Evolutionary conservation across 192 early-diverging fungal species (phyloP).

Genomic region (Podila epicladia): DNA sequence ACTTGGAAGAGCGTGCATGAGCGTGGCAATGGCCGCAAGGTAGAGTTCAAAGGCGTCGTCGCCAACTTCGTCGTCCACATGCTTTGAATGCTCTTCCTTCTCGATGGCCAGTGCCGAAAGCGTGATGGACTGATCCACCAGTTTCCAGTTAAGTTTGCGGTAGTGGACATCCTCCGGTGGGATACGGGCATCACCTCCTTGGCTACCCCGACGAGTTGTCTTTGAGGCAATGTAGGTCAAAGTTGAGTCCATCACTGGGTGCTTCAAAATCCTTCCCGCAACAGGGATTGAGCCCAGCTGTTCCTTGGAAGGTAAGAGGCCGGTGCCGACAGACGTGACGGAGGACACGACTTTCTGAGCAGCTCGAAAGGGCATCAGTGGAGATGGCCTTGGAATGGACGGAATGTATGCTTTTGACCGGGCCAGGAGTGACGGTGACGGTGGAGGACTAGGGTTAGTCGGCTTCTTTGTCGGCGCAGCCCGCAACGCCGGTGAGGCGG

Average conservation of each 20-base stretch:
- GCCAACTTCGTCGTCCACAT: slow-evolving; percentile 47
- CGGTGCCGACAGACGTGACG: slow-evolving; percentile 43
- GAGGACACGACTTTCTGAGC: slow-evolving; percentile 40
- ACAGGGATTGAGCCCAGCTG: slow-evolving; percentile 48
- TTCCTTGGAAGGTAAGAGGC: slow-evolving; percentile 41
- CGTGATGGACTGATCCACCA: slow-evolving; percentile 49
- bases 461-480: slow-evolving; percentile 10
- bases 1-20: slow-evolving; percentile 54
- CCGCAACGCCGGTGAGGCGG: slow-evolving; percentile 26
- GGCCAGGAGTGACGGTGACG: slow-evolving; percentile 36
- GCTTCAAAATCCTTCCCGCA: slow-evolving; percentile 40
- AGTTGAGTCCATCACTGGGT: slow-evolving; percentile 50
- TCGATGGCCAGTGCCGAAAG: slow-evolving; percentile 44
- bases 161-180: slow-evolving; percentile 33
- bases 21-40: slow-evolving; percentile 37
- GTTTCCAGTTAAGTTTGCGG: slow-evolving; percentile 43
- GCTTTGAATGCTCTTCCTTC: slow-evolving; percentile 39
- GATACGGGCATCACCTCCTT: slow-evolving; percentile 12
- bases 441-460: slow-evolving; percentile 23
- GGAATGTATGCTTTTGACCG: slow-evolving; percentile 28
- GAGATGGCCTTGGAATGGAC: slow-evolving; percentile 36
- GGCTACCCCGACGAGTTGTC: slow-evolving; percentile 17
- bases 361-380: slow-evolving; percentile 37
- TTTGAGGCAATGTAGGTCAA: slow-evolving; percentile 48
- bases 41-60: slow-evolving; percentile 54